Evolutionary conservation across 2,329 filamentous ascomycete species (phyloP).

Genomic region (Ophiostoma australiae): DNA sequence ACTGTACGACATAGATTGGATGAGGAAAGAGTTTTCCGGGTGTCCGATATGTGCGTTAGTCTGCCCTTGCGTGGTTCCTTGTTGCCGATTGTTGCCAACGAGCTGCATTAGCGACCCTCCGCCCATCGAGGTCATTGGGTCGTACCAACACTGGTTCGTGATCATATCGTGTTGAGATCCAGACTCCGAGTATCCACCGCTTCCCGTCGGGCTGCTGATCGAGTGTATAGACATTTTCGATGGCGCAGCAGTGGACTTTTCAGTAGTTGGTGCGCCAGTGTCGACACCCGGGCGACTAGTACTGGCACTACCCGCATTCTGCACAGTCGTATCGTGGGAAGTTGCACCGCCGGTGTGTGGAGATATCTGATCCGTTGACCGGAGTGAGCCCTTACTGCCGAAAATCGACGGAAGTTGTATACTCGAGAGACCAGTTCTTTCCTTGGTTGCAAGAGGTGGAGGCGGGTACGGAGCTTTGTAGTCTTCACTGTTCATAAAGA

Average conservation of each 20-base stretch:
- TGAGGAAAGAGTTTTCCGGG: neutral
- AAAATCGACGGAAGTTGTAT: conserved; percentile 7
- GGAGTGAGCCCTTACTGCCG: conserved; percentile 1
- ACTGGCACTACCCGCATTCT: neutral
- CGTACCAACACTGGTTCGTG: neutral
- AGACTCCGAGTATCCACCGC: neutral
- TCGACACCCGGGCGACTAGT: neutral
- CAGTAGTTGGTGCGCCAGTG: neutral
- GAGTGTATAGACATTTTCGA: conserved; percentile 11
- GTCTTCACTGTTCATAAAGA: neutral
- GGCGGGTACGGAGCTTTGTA: neutral
- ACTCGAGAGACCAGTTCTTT: neutral
- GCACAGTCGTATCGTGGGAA: neutral
- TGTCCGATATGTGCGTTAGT: neutral
- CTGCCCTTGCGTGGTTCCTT: neutral
- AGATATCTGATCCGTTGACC: neutral
- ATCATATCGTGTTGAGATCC: neutral
- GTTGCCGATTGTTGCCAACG: neutral
- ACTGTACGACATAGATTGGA: conserved; percentile 11
- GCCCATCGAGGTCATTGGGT: conserved; percentile 5
- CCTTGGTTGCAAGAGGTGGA: neutral
- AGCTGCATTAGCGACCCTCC: conserved; percentile 8
- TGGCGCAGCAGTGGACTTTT: neutral
- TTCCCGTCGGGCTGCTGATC: conserved; percentile 3
- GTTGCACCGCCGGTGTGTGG: neutral